Evolutionary conservation across 371 early-diverging fungal genomes (phyloP).

Genomic region (Syncephalastrum sp.): DNA sequence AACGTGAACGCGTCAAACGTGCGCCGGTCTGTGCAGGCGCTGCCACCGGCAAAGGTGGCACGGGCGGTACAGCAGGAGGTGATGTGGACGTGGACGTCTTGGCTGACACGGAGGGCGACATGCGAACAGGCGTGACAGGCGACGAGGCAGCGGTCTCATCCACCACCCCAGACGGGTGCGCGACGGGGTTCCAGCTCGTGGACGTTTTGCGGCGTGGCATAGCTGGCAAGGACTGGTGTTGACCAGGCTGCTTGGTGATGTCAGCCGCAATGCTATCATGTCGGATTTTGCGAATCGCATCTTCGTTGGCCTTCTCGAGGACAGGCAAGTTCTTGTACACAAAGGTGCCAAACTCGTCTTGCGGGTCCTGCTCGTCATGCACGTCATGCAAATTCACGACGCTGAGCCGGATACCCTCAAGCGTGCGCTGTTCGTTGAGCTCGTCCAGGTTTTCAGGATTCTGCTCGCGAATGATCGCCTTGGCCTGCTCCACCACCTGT

Average conservation of each 20-base stretch:
- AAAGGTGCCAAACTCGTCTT: constrained; percentile 89
- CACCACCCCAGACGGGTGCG: no score
- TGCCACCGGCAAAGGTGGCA: no score
- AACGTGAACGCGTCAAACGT: constrained; percentile 3
- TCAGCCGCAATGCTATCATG: constrained; percentile 44
- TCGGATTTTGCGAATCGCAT: constrained; percentile 68
- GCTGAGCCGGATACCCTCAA: not conserved
- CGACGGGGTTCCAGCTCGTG: no score
- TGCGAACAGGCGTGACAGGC: not conserved
- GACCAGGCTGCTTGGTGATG: constrained; percentile 1
- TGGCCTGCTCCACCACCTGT: constrained; percentile 39
- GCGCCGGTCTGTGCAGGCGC: not conserved
- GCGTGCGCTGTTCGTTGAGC: not conserved
- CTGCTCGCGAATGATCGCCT: constrained; percentile 43
- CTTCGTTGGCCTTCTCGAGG: constrained; percentile 88
- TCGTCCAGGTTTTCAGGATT: constrained; percentile 31
- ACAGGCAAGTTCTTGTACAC: constrained; percentile 87
- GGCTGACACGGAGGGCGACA: constrained; percentile 3
- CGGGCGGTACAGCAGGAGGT: no score
- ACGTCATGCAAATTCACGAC: not conserved
- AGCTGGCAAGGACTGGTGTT: constrained; percentile 13
- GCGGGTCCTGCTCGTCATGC: constrained; percentile 1
- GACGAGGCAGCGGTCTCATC: not conserved
- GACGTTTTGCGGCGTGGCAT: constrained; percentile 3
- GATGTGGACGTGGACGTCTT: not conserved